Evolutionary conservation across 2,329 filamentous ascomycete species (phyloP).

Genomic region (Geoglossum cookeanum): DNA sequence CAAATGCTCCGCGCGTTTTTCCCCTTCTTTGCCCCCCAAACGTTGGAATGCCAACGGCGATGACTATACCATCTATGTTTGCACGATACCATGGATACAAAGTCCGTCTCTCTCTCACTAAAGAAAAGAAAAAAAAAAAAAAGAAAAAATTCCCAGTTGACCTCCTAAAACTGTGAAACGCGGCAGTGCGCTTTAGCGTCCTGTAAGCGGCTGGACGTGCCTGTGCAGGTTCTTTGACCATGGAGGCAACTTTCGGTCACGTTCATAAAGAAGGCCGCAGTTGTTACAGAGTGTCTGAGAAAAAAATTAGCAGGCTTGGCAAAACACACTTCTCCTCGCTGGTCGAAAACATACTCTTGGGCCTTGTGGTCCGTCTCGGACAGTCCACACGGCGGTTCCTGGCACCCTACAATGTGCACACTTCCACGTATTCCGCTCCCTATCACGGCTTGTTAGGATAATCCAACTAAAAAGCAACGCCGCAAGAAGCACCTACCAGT

Average conservation of each 20-base stretch:
- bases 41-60: neutral
- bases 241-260: constrained; percentile 57
- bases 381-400: constrained; percentile 85
- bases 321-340: neutral
- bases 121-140: too few species aligned
- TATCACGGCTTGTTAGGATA: constrained; percentile 13
- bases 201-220: constrained; percentile 21
- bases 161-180: neutral
- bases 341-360: constrained; percentile 44
- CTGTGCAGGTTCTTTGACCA: constrained; percentile 54
- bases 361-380: constrained; percentile 74
- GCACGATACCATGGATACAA: constrained; percentile 1
- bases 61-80: neutral
- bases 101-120: constrained; percentile 7
- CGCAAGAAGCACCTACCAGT: constrained; percentile 26
- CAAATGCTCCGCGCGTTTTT: neutral
- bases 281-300: constrained; percentile 72
- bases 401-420: constrained; percentile 76
- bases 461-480: neutral
- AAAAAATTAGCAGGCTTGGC: constrained; percentile 4
- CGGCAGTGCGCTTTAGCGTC: constrained; percentile 5
- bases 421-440: constrained; percentile 67
- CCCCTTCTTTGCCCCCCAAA: neutral
- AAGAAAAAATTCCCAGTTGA: neutral
- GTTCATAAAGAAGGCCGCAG: constrained; percentile 76